A percentile compares a stretch with the other conserved stretches of the same genome.
phyloP scores from a whole-genome alignment of 2,329 filamentous ascomycete genomes.

The Aspergillus texensis region DNA sequence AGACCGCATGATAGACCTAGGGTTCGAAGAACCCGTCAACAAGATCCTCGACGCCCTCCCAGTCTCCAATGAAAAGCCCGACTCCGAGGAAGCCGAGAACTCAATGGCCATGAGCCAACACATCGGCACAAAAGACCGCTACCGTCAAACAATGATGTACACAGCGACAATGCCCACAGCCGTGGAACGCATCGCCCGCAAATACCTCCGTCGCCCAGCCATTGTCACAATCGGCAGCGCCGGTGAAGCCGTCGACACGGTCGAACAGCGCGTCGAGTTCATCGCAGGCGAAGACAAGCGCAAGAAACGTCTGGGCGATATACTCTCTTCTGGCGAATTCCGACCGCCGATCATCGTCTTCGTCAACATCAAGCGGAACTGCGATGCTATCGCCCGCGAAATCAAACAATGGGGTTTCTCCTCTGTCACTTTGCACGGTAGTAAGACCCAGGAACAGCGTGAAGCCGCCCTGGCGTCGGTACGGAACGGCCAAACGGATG shows the following conservation, averaged over 20 bases:
- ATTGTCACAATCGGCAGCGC: conserved; percentile 93
- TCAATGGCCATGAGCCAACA: conserved; percentile 79
- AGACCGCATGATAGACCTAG: conserved; percentile 97
- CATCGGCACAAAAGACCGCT: conserved; percentile 73
- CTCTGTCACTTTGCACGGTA: conserved; percentile 87
- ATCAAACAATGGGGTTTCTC: conserved; percentile 94
- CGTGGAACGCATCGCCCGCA: conserved; percentile 94
- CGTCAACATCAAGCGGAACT: conserved; percentile 99
- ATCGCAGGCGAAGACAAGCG: conserved; percentile 88
- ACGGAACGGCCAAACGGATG: conserved; percentile 76
- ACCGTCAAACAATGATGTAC: conserved; percentile 99
- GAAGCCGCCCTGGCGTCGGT: conserved; percentile 88
- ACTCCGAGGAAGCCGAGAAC: conserved; percentile 88
- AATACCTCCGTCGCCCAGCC: conserved; percentile 89
- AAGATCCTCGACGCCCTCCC: conserved; percentile 95
- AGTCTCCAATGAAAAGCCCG: conserved; percentile 91
- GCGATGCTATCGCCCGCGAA: conserved; percentile 89
- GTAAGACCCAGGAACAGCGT: conserved; percentile 96
- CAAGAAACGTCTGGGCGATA: conserved; percentile 93
- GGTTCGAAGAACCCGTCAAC: conserved; percentile 96
- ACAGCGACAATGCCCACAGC: conserved; percentile 95
- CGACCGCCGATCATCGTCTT: conserved; percentile 94
- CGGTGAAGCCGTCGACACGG: conserved; percentile 94
- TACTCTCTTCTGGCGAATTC: conserved; percentile 79
- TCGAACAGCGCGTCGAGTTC: conserved; percentile 96